Base-by-base conservation (phyloP, 768 basidiomycete genomes). In the Podaxis sp. region DNA sequence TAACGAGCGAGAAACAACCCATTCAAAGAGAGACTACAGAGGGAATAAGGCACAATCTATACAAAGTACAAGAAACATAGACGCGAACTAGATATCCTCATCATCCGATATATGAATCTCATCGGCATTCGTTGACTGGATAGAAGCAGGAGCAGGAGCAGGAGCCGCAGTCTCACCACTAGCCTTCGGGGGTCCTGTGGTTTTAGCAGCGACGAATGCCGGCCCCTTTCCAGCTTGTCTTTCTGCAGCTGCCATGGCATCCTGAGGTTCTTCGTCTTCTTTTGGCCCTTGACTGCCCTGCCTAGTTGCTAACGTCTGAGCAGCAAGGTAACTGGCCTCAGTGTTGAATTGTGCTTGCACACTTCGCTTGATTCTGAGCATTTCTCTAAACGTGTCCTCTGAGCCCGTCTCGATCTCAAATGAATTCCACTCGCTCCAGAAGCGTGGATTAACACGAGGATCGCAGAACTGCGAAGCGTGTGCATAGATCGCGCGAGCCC, bases 321-420 rank as follows among this genome's bases (percentile, higher is more conserved):
- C 96, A 7, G 93, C 93, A 59, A 97, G 79, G 74, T 94, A 96
- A 49, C 90, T 91, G 51, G 90, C 91, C 75, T 98, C 96, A 2
- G 97, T 99, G 74, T 99, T 98, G 82, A 97, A 99, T 71, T 95
- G 93, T 27, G 96, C 95, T 75, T 99, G 97, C 15, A 99, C 97
- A 68, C 96, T 95, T 61, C 97, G 88, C 77, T 96, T 97, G 80
- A 98, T 97, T 40, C 96, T 88, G 63, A 94, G 73, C 91, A 93
- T 94, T 77, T 93, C 92, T 65, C 89, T 82, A 88, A 99, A 99
- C 0, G 97, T 99, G 72, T 99, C 97, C 74, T 99, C 97, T 1
- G 94, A 96, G 1, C 97, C 97, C 2, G 95, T 97, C 73, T 98
- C 97, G 70, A 98, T 94, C 76, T 99, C 97, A 78, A 98, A 99